Evolutionary conservation across 2,329 filamentous ascomycete species (phyloP).

Genomic region (Dothistroma pini): DNA sequence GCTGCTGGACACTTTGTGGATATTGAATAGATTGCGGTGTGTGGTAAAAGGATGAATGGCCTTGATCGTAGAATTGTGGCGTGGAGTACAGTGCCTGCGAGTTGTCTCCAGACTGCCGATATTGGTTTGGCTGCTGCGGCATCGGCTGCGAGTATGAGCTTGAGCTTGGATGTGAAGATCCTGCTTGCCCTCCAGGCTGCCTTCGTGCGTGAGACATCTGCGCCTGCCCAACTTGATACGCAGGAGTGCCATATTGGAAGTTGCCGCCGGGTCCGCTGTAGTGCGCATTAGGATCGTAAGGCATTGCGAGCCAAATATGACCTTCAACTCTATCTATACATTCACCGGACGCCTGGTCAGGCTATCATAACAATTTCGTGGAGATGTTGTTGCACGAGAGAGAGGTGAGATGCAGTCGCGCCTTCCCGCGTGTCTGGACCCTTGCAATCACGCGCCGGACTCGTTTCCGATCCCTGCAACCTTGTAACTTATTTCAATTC

Average conservation of each 20-base stretch:
- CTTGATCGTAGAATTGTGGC: constrained; percentile 19
- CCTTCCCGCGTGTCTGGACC: background rate
- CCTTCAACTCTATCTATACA: background rate
- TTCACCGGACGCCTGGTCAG: background rate
- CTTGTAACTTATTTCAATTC: background rate
- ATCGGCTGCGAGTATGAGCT: background rate
- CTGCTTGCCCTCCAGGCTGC: background rate
- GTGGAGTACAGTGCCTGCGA: constrained; percentile 13
- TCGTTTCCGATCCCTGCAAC: background rate
- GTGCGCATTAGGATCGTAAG: constrained; percentile 8
- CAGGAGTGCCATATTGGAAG: constrained; percentile 2
- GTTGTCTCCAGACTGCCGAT: constrained; percentile 7
- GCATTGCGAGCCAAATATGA: constrained; percentile 10
- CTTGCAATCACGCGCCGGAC: constrained; percentile 1
- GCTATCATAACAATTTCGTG: background rate
- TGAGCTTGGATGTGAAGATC: background rate
- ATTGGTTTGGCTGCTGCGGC: constrained; percentile 5
- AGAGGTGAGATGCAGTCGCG: constrained; percentile 2
- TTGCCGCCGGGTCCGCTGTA: background rate
- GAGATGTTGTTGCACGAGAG: background rate
- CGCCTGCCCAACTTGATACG: constrained; percentile 13
- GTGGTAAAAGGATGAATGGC: constrained; percentile 17
- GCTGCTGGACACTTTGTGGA: constrained; percentile 9
- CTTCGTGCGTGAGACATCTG: background rate
- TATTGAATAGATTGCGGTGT: constrained; percentile 14